These are phyloP conservation scores for Xylaria hypoxylon DNA, from an alignment of 2,329 filamentous ascomycete species.

Conservation along the genomic window DNA sequence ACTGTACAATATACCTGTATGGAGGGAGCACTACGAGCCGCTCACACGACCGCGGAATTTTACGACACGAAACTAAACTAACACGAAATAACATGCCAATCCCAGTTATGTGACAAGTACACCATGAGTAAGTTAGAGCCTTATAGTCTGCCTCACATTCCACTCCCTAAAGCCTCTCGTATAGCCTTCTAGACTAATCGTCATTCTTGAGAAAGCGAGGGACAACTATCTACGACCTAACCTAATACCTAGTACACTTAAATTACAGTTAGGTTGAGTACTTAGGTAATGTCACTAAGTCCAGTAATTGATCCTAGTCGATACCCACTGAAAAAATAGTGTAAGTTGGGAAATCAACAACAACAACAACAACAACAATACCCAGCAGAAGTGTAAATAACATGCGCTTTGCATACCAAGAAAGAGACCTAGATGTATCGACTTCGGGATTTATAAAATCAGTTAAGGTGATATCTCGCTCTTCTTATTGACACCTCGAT, in stretches of 20 bases:
- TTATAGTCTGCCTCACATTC: background rate
- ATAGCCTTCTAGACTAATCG: background rate
- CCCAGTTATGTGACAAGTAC: no score
- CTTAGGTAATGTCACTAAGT: no score
- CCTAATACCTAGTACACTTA: no score
- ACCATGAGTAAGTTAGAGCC: no score
- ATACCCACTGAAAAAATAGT: no score
- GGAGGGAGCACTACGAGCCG: slow-evolving; percentile 2
- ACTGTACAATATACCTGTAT: no score
- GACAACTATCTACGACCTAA: no score
- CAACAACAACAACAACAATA: slow-evolving; percentile 13
- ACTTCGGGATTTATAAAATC: background rate
- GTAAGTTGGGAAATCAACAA: background rate
- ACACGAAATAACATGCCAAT: background rate
- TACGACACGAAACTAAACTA: slow-evolving; percentile 2
- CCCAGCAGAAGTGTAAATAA: background rate
- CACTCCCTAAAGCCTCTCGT: no score
- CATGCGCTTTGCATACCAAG: background rate
- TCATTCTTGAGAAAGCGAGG: background rate
- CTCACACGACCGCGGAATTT: slow-evolving; percentile 7
- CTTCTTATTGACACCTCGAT: background rate
- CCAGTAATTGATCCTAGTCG: no score
- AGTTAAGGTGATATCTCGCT: background rate
- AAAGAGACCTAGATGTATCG: background rate
- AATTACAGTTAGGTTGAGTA: no score